Evolutionary conservation across 176 grass and related monocot species (phyloP), one percentile per base, ranked within the genome.

Genomic region (Cenchrus purpureus): DNA sequence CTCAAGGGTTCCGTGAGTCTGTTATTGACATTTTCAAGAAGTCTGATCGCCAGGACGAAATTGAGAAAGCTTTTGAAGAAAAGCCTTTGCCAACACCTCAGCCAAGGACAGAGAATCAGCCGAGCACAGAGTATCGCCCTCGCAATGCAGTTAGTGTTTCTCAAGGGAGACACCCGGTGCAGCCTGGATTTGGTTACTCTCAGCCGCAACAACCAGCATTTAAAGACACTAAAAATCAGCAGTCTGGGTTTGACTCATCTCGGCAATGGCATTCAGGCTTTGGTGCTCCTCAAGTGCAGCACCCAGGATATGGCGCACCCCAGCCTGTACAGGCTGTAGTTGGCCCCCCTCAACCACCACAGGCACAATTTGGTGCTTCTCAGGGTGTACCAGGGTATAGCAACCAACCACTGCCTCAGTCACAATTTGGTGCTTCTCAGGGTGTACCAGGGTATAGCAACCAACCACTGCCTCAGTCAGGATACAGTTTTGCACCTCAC

Each of bases 61-160:
- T 88, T 60, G 82, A 91, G 60, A 65, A 61, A 62, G 76, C 79
- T 56, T 91, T 91, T 85, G 68, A 91, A 82, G 85, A 85, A 79
- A 77, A 69, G 71, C 63, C 76, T 37, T 15, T 90, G 59, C 77
- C 14, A 68, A 22, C n/a, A 15, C 32, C 71, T 86, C 62, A 31
- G 52, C 84, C 68, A 68, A 81, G 67, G 31, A 4, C 64, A 32
- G 81, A 69, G 20, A 32, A 83, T 84, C 68, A 51, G 49, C 49
- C 49, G 9, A 51, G 49, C 2, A 51, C 49, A 12, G 49, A 69
- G 14, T 34, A 83, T 84, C 68, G 60, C 1, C 50, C 61, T 12
- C 32, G 12, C 10, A 78, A 56, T 76, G 37, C 81, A 73, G 29
- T 8, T 53, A 48, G 62, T n/a, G 0, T 12, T 68, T 1, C 31